Percentiles rank a stretch among this genome's conserved stretches.
Evolutionary conservation across 306 rosid species (phyloP).

Genomic region (Comarum palustre): DNA sequence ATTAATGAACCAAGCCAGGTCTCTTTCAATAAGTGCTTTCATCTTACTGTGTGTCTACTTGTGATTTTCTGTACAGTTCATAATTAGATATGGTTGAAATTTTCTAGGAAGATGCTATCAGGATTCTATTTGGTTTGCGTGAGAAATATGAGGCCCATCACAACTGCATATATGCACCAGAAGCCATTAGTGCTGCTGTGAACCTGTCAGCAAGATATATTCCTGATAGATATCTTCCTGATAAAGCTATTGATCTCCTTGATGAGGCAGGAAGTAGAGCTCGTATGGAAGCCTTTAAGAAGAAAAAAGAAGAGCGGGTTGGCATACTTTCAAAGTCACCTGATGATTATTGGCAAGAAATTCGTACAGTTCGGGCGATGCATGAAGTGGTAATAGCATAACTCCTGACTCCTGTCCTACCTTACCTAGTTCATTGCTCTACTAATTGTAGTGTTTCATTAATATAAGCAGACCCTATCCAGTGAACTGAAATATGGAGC

Average conservation of each 20-base stretch:
- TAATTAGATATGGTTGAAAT: conserved; percentile 23
- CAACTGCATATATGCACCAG: conserved; percentile 65
- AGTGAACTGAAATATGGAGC: conserved; percentile 51
- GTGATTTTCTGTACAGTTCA: conserved; percentile 14
- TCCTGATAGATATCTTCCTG: conserved; percentile 87
- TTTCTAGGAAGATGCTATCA: conserved; percentile 57
- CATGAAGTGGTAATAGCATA: conserved; percentile 64
- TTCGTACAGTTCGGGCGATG: conserved; percentile 66
- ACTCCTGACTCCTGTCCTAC: neutral
- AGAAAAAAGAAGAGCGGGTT: conserved; percentile 51
- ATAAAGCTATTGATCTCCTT: conserved; percentile 93
- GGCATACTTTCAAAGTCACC: conserved; percentile 61
- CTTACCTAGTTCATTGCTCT: conserved; percentile 8
- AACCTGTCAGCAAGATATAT: conserved; percentile 68
- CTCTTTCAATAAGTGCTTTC: conserved; percentile 25
- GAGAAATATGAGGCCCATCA: conserved; percentile 75
- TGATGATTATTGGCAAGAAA: conserved; percentile 78
- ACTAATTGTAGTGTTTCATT: conserved; percentile 20
- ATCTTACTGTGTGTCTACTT: conserved; percentile 9
- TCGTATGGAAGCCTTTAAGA: conserved; percentile 69
- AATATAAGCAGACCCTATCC: conserved; percentile 42
- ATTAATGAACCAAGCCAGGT: conserved; percentile 88
- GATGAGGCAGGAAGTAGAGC: conserved; percentile 98
- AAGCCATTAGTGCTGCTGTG: conserved; percentile 72
- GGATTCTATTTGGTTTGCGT: conserved; percentile 64